These are phyloP conservation scores for Nicotiana obtusifolia DNA, from an alignment of 257 asterid species.

Conservation along the genomic window DNA sequence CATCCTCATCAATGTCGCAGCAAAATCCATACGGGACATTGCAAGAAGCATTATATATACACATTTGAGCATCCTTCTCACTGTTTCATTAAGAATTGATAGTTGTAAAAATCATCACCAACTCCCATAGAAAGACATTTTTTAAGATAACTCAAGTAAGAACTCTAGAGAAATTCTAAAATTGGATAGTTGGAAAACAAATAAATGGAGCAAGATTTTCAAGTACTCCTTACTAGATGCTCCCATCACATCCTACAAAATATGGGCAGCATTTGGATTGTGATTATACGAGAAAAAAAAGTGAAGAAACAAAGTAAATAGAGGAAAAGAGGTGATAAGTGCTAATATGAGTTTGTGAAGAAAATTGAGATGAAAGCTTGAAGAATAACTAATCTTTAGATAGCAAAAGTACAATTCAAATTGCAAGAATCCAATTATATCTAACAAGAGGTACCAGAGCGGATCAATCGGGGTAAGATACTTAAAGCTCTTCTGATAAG, in stretches of 20 bases:
- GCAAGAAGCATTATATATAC: slow-evolving; percentile 76
- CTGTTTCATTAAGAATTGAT: slow-evolving; percentile 28
- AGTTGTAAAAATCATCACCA: background rate
- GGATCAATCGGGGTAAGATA: background rate
- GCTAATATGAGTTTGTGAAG: background rate
- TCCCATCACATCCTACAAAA: background rate
- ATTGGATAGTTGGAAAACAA: background rate
- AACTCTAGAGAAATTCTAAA: background rate
- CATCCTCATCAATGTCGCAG: slow-evolving; percentile 68
- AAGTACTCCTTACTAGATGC: background rate
- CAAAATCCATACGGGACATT: slow-evolving; percentile 65
- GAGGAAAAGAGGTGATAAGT: background rate
- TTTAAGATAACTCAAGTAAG: background rate
- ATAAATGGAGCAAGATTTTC: background rate
- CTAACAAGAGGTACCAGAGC: background rate
- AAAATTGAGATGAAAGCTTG: background rate
- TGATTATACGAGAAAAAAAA: background rate
- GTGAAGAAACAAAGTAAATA: background rate
- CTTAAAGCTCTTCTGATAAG: background rate
- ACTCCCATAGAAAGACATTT: background rate
- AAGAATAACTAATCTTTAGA: background rate
- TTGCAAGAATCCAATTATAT: background rate
- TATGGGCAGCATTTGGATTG: background rate
- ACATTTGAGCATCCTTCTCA: slow-evolving; percentile 73
- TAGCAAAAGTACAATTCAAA: background rate